Evolutionary conservation across 495 filamentous ascomycete species (phyloP), one percentile per base, ranked within the genome.

Genomic region (Hyaloscypha finlandica): DNA sequence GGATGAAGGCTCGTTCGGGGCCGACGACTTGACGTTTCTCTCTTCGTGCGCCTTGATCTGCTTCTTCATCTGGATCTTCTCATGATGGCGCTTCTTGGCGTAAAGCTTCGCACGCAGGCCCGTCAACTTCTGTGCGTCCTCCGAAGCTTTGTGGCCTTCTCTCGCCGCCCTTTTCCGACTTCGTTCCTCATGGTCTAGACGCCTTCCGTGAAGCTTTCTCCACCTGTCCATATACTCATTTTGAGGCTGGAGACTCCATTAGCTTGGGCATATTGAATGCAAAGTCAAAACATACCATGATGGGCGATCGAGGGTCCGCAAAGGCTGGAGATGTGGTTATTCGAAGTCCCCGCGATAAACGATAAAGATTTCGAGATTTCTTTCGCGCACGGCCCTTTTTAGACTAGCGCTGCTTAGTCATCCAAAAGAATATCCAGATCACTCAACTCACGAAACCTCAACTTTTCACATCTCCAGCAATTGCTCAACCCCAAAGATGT

Each of bases 41-140:
- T 97, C 91, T 77, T 99, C 95, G 81, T 61, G 59, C 8, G 90
- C 89, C 78, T 90, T 90, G 86, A 99, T 96, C 73, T 88, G 83
- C 86, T 99, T 97, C 79, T 91, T 90, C 91, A 99, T 94, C 87
- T 97, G 94, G 77, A 99, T 98, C 89, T 99, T 99, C 81, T 98
- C 92, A 74, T 90, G 86, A 80, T 93, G 92, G 51, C 95, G 86
- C 86, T 95, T 91, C 84, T 97, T 91, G 77, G 92, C 90, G 83
- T 96, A 91, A 74, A 97, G 84, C 83, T 99, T 99, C 73, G 95
- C 95, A 68, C 92, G 84, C 71, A 97, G 85, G 69, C 96, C 95
- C 67, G 88, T 88, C 71, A 97, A 85, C 77, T 93, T 96, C 81
- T 97, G 94, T 19, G 95, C 92, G 79, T 97, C 86, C 71, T 93